A percentile compares a stretch with the other conserved stretches of the same genome.
Conservation (phyloP, 169 alveolate genomes). For the Cryptosporidium andersoni region DNA sequence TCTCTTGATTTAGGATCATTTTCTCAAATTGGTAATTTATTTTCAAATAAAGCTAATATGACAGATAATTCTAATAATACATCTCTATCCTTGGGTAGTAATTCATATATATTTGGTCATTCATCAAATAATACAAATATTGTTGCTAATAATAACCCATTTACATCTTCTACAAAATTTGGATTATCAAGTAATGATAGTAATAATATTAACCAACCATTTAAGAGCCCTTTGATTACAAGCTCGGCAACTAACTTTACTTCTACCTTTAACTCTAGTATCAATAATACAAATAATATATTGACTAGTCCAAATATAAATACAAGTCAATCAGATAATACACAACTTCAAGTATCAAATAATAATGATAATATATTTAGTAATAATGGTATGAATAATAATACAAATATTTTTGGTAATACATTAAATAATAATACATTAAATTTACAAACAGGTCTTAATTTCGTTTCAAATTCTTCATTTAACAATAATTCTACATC, state of each 20-base stretch:
- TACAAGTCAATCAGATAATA: not conserved
- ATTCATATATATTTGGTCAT: not conserved
- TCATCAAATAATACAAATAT: not conserved
- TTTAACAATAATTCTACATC: not conserved
- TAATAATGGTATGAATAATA: not conserved
- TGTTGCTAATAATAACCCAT: not conserved
- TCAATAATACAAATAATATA: not conserved
- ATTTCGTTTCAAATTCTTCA: not conserved
- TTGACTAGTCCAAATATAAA: not conserved
- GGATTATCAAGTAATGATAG: not conserved
- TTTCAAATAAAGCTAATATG: not conserved
- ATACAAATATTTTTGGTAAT: not conserved
- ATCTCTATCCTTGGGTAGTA: not conserved
- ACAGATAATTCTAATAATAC: not conserved
- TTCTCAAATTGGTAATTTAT: constrained; percentile 53
- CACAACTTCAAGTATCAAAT: too few relatives aligned
- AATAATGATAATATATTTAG: not conserved
- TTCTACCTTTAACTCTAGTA: not conserved
- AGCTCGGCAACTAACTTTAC: not conserved
- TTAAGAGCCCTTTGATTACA: not conserved
- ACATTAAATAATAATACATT: not conserved
- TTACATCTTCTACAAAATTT: not conserved
- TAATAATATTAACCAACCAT: not conserved
- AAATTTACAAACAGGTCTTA: too few relatives aligned
- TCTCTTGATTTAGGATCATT: constrained; percentile 25